Evolutionary conservation across 352 stramenopile genomes (phyloP), one percentile per base, ranked within the genome.

Genomic region (Globisporangium cystogenes): DNA sequence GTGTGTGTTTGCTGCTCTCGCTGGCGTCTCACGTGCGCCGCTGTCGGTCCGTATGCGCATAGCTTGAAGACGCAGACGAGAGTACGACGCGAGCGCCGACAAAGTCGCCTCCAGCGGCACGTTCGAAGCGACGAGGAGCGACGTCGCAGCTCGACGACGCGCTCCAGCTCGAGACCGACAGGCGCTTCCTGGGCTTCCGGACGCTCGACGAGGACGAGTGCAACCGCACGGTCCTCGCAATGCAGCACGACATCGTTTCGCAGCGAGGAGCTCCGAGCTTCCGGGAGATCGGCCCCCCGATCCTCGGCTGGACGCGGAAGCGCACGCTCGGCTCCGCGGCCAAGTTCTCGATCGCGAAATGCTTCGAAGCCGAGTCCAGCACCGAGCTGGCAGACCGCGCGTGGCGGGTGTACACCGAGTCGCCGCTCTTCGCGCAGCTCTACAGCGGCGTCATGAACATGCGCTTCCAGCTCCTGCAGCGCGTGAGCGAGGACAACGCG

Each of bases 221-320:
- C 46, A 50, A 48, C 20, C 40, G 8, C 0, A 60, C 70, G 8
- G 62, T 64, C 15, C 48, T 54, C 24, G n/a, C 2, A 0, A 39
- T 57, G 20, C 51, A 67, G 21, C 42, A 16, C 4, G 47, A 64
- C 5, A 56, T 68, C 14, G 49, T 48, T 18, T 74, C 66, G 14
- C 66, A 63, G 40, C 41, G 40, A 10, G 36, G 50, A 12, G 45
- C 21, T 1, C 5, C 35, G 1, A 57, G 26, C 15, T 71, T 75
- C 45, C 42, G 35, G 3, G 53, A 61, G 18, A 45, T 67, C 7
- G 67, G 60, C 0, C 39, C 44, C 0, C 33, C 54, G 0, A 52
- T 75, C 44, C 64, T 75, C 51, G 67, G 64, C 51, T 75, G 67
- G 67, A 67, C 59, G 31, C 67, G 67, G 48, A 70, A 65, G 48